Evolutionary conservation across 1,139 yeast species (phyloP), one percentile per base, ranked within the genome.

Genomic region (Nematodospora anomalae): DNA sequence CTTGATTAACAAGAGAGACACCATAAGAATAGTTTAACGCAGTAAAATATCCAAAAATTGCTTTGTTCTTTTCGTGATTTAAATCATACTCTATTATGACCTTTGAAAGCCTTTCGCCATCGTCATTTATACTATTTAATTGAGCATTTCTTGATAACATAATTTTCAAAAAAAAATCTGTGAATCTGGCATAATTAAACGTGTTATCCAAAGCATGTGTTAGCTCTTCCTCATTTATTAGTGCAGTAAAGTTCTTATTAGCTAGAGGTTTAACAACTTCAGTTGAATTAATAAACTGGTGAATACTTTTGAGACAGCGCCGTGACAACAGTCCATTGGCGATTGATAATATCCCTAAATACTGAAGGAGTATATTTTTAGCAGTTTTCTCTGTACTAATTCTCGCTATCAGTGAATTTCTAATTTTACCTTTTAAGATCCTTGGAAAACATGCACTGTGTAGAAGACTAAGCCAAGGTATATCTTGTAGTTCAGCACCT

Each of bases 271-370:
- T 6, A 4, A 13, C 6, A 18, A 18, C 11, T 2, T 11, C 11
- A 7, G n/a, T 14, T 20, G 27, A 6, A 11, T 29, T 13, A 6
- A 16, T 11, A 15, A 26, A 16, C 7, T 26, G 9, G 6, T 12
- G 16, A 12, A 38, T 16, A 21, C 36, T 35, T 10, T 18, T 20
- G 9, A 38, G 16, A 23, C 34, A 32, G 10, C 30, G 16, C 9
- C 14, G n/a, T 30, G 42, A 32, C n/a, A 38, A 16, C 10, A 15
- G 12, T 16, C 36, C 34, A 32, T 38, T 38, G 7, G 24, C 13
- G 12, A 38, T 29, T 9, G 37, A 16, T 4, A 32, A 16, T 8
- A 36, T 10, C 7, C 44, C 44, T 27, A 41, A 25, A 20, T 35
- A 41, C 20, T 41, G 44, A 16, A 30, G 28, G 27, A 38, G 26